These are phyloP conservation scores for Phaffomyces opuntiae DNA, from an alignment of 805 yeast genomes.

Conservation along the genomic window DNA sequence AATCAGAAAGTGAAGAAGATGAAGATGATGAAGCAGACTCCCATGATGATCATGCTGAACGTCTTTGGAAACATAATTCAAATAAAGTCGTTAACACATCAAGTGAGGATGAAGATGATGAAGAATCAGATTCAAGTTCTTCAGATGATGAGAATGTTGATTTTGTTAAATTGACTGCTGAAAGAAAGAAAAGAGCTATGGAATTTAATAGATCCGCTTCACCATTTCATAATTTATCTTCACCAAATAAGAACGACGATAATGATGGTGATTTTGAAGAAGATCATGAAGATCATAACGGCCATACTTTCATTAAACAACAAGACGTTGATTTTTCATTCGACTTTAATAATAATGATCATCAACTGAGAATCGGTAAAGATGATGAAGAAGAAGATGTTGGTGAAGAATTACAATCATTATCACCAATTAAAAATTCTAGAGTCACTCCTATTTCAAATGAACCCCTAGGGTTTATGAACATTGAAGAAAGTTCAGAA, in stretches of 20 bases:
- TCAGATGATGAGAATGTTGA: conserved; percentile 67
- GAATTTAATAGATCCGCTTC: conserved; percentile 30
- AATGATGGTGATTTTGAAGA: too few species aligned
- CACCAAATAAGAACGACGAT: conserved; percentile 9
- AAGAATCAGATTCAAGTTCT: conserved; percentile 36
- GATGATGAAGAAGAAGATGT: conserved; percentile 46
- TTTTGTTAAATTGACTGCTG: conserved; percentile 65
- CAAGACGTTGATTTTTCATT: conserved; percentile 36
- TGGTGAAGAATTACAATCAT: conserved; percentile 43
- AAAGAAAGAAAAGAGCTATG: conserved; percentile 51
- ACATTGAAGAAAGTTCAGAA: conserved; percentile 25
- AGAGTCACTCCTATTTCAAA: conserved; percentile 14
- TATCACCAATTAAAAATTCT: conserved; percentile 8
- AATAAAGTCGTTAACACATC: conserved; percentile 25
- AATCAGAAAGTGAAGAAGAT: conserved; percentile 27
- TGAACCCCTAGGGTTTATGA: conserved; percentile 19
- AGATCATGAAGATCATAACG: too few species aligned
- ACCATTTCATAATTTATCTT: conserved; percentile 18
- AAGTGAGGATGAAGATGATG: conserved; percentile 29
- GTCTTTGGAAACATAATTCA: conserved; percentile 20
- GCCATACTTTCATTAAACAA: conserved; percentile 1
- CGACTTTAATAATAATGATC: conserved; percentile 35
- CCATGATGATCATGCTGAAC: not conserved
- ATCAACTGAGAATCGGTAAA: conserved; percentile 20
- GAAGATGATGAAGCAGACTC: conserved; percentile 20